A percentile compares a stretch with the other conserved stretches of the same genome.
Evolutionary conservation across 306 rosid species (phyloP).

Genomic region (Pyrus bretschneideri): DNA sequence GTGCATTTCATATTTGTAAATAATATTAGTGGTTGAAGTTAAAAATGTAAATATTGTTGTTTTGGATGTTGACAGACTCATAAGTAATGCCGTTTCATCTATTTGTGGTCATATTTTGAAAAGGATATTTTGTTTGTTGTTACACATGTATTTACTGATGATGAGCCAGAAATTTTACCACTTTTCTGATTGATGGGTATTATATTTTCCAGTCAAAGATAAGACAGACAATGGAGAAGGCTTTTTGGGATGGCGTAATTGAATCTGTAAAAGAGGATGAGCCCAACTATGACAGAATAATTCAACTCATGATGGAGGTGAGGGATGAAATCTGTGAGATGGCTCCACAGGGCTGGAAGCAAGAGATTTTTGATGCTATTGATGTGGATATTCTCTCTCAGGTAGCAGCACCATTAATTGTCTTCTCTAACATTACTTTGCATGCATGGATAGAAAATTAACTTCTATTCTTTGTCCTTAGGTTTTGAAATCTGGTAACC

Average conservation of each 20-base stretch:
- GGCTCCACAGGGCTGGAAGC: slow-evolving; percentile 85
- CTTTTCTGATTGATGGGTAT: neutral
- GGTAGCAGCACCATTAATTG: slow-evolving; percentile 36
- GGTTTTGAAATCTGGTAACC: slow-evolving; percentile 71
- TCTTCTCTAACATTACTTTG: slow-evolving; percentile 1
- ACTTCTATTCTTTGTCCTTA: slow-evolving; percentile 24
- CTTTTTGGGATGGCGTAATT: slow-evolving; percentile 82
- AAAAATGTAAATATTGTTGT: neutral
- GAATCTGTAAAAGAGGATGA: slow-evolving; percentile 64
- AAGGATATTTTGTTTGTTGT: neutral
- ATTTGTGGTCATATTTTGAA: neutral
- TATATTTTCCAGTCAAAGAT: slow-evolving; percentile 53
- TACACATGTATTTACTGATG: neutral
- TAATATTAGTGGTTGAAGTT: neutral
- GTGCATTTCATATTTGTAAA: slow-evolving; percentile 10
- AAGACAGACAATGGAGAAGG: slow-evolving; percentile 71
- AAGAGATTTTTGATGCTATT: slow-evolving; percentile 58
- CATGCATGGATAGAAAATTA: neutral
- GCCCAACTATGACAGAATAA: slow-evolving; percentile 62
- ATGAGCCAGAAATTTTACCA: neutral
- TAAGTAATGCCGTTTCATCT: neutral
- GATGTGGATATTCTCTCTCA: slow-evolving; percentile 70
- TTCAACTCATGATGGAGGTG: slow-evolving; percentile 74
- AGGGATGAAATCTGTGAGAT: slow-evolving; percentile 81
- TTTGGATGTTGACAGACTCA: neutral